Conservation (phyloP, 768 basidiomycete species). For the Pisolithus orientalis region DNA sequence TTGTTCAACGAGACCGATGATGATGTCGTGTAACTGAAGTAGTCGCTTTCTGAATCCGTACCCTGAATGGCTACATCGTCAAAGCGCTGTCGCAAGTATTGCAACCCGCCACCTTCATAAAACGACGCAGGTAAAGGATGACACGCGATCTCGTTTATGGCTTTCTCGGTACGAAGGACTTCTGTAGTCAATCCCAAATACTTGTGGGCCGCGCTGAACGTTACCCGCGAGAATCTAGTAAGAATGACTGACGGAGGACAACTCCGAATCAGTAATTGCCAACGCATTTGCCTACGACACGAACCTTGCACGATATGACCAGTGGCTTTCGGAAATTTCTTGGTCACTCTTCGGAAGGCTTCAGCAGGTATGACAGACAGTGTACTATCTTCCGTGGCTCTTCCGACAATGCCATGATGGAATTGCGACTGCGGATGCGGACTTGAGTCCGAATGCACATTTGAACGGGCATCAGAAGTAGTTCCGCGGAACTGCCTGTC, state of each 20-base stretch:
- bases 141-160: constrained; percentile 94
- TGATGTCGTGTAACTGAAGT: constrained; percentile 35
- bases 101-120: constrained; percentile 88
- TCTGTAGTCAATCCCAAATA: constrained; percentile 94
- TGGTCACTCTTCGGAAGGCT: constrained; percentile 88
- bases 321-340: constrained; percentile 95
- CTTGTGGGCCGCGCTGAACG: constrained; percentile 94
- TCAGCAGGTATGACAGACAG: constrained; percentile 98
- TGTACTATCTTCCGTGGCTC: constrained; percentile 91
- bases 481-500: constrained; percentile 4
- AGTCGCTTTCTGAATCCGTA: constrained; percentile 51
- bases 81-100: constrained; percentile 87
- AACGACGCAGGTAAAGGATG: constrained; percentile 89
- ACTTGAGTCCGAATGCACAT: constrained; percentile 19
- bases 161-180: constrained; percentile 93
- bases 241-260: constrained; percentile 63
- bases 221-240: constrained; percentile 93
- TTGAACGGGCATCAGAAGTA: constrained; percentile 17
- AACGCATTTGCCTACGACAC: constrained; percentile 1
- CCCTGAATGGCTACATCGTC: constrained; percentile 44
- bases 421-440: constrained; percentile 24
- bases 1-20: constrained; percentile 16
- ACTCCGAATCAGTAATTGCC: constrained; percentile 8
- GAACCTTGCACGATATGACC: constrained; percentile 93
- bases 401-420: constrained; percentile 77